Base-by-base conservation (phyloP, 2,329 filamentous ascomycete species). In the Trichoderma sp. region DNA sequence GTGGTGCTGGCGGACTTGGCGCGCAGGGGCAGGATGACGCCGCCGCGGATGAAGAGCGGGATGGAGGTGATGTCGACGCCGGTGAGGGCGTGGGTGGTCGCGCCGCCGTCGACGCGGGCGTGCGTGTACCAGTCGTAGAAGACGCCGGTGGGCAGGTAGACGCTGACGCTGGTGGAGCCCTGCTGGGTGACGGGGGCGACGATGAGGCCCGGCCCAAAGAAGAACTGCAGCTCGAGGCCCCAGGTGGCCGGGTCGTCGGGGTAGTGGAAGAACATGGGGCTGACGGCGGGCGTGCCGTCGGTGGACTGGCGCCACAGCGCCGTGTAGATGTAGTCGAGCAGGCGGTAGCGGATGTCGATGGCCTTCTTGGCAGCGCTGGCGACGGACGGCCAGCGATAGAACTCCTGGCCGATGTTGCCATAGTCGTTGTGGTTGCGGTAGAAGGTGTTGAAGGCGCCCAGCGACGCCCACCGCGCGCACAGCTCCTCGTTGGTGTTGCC, bases 291-390 rank as follows among this genome's bases (percentile, higher is more conserved):
- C 1, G 82, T 83, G 41, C 91, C 91, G 26, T 82, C 82, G 19
- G 79, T 71, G 34, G 81, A 83, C 73, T 91, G 85, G 64, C 78
- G 77, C 72, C 88, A 80, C 69, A 92, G 80, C 0, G 87, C 85
- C 1, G 90, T 93, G 80, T 94, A 93, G 66, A 91, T 82, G 77
- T 93, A 93, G 71, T 93, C 90, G n/a, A 94, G 80, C n/a, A 93
- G 80, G 39, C 85, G 82, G 78, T 93, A 93, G n/a, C 91, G 84
- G 55, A 88, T 87, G 34, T 83, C 83, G 70, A 93, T 92, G 19
- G 87, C 89, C 66, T 85, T 88, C 63, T 83, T 83, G 0, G 89
- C 89, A 0, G 89, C 88, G 9, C 82, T 77, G 0, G 89, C 80
- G 5, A 91, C 89, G 1, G 79, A 76, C 0, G 80, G 77, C 88